These are phyloP conservation scores for Leccinum solheimii DNA, from an alignment of 1,284 basidiomycete species.

Conservation along the genomic window DNA sequence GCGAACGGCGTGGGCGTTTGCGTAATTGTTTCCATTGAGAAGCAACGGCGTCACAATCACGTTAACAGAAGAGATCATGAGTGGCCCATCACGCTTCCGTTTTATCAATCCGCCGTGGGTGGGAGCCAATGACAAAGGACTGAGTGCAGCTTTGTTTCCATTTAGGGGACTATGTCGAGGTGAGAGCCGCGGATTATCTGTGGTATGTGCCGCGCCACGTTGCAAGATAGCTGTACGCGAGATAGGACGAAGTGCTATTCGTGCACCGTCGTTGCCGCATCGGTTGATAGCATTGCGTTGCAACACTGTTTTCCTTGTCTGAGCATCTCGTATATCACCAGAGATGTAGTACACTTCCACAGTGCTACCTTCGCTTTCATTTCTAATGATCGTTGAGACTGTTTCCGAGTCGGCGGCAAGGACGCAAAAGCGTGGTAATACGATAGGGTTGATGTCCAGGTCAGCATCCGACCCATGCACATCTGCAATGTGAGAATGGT, in stretches of 20 bases:
- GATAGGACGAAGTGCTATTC: slow-evolving; percentile 51
- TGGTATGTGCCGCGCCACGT: slow-evolving; percentile 27
- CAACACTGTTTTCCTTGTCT: slow-evolving; percentile 60
- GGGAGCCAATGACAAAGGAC: slow-evolving; percentile 27
- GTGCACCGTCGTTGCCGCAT: slow-evolving; percentile 57
- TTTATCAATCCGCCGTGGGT: slow-evolving; percentile 21
- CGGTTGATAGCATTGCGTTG: slow-evolving; percentile 57
- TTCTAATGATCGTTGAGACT: slow-evolving; percentile 54
- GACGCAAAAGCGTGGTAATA: slow-evolving; percentile 67
- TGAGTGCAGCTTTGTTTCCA: slow-evolving; percentile 18
- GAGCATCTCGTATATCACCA: slow-evolving; percentile 57
- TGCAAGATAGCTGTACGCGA: slow-evolving; percentile 31
- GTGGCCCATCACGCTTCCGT: slow-evolving; percentile 52
- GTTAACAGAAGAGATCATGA: slow-evolving; percentile 62
- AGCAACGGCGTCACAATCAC: slow-evolving; percentile 55
- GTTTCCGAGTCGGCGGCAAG: slow-evolving; percentile 63
- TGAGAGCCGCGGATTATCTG: slow-evolving; percentile 28
- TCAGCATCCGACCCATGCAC: slow-evolving; percentile 34
- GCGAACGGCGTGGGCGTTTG: slow-evolving; percentile 59
- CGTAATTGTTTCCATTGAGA: slow-evolving; percentile 30
- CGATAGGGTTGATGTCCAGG: slow-evolving; percentile 46
- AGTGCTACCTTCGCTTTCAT: slow-evolving; percentile 49
- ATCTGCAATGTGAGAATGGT: slow-evolving; percentile 27
- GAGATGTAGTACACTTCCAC: slow-evolving; percentile 63
- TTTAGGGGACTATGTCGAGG: slow-evolving; percentile 36